These are phyloP conservation scores for Saposhnikovia divaricata DNA, from an alignment of 129 eudicot genomes.

Conservation along the genomic window DNA sequence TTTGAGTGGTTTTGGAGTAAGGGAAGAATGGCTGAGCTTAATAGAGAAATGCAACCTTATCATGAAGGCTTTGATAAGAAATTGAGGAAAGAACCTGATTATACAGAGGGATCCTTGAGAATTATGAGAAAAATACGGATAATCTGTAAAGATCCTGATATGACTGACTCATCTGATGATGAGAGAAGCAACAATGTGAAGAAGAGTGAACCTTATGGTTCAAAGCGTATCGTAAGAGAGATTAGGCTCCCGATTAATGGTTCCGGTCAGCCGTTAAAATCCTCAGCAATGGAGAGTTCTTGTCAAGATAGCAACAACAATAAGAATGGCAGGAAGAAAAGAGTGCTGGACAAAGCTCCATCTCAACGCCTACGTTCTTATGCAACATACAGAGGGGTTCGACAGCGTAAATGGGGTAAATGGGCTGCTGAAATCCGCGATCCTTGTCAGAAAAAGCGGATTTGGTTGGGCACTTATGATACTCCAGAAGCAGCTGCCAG, in stretches of 20 bases:
- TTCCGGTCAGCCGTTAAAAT: neutral
- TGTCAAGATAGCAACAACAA: slow-evolving; percentile 53
- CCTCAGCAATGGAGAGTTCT: slow-evolving; percentile 26
- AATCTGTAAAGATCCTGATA: slow-evolving; percentile 72
- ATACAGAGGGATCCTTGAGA: slow-evolving; percentile 13
- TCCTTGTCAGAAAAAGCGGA: slow-evolving; percentile 45
- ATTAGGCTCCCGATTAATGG: slow-evolving; percentile 31
- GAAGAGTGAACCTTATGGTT: slow-evolving; percentile 20
- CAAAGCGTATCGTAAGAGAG: slow-evolving; percentile 46
- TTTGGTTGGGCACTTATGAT: slow-evolving; percentile 70
- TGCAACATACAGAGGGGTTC: slow-evolving; percentile 50
- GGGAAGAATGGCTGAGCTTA: slow-evolving; percentile 30
- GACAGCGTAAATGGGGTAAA: slow-evolving; percentile 83
- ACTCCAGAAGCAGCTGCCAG: slow-evolving; percentile 64
- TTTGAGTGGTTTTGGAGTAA: slow-evolving; percentile 16
- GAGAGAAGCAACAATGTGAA: slow-evolving; percentile 19
- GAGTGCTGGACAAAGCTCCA: slow-evolving; percentile 24
- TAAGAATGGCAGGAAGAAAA: slow-evolving; percentile 23
- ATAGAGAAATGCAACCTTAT: slow-evolving; percentile 10
- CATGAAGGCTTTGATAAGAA: slow-evolving; percentile 13
- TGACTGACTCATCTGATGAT: slow-evolving; percentile 73
- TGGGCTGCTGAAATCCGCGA: slow-evolving; percentile 94
- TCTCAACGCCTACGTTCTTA: slow-evolving; percentile 14
- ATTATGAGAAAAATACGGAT: slow-evolving; percentile 54
- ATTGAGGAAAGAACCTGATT: neutral